Percentiles rank a stretch among this genome's conserved stretches.
Conservation (phyloP, 2,329 filamentous ascomycete genomes). For the Sporothrix pseudoabietina region DNA sequence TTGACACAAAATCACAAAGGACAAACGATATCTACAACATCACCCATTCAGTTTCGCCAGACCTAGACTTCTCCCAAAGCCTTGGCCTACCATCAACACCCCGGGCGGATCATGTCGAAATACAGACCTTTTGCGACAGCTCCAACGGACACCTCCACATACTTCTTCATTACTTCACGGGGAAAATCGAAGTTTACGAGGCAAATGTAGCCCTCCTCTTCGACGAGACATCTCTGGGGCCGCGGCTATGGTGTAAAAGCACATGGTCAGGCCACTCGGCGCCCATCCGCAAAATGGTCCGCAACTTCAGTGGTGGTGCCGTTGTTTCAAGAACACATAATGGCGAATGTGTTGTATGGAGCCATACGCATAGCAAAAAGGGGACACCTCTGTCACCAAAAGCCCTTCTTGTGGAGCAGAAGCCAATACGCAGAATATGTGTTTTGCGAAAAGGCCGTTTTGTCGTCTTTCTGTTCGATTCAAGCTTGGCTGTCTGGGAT, state of each 20-base stretch:
- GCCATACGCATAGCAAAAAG: slow-evolving; percentile 58
- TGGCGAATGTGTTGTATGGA: slow-evolving; percentile 83
- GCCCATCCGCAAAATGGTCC: slow-evolving; percentile 80
- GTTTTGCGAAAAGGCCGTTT: slow-evolving; percentile 76
- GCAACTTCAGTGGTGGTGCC: slow-evolving; percentile 78
- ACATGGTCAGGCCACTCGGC: slow-evolving; percentile 84
- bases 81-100: slow-evolving; percentile 32
- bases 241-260: slow-evolving; percentile 62
- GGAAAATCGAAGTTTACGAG: slow-evolving; percentile 79
- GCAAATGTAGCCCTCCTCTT: slow-evolving; percentile 78
- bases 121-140: slow-evolving; percentile 71
- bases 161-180: slow-evolving; percentile 82
- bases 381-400: slow-evolving; percentile 50
- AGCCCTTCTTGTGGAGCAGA: slow-evolving; percentile 66
- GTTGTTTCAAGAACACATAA: slow-evolving; percentile 78
- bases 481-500: slow-evolving; percentile 77
- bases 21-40: slow-evolving; percentile 79
- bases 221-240: slow-evolving; percentile 65
- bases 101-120: slow-evolving; percentile 59
- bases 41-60: slow-evolving; percentile 67
- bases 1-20: slow-evolving; percentile 69
- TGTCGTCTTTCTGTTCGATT: slow-evolving; percentile 75
- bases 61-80: slow-evolving; percentile 50
- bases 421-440: slow-evolving; percentile 78
- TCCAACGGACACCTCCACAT: slow-evolving; percentile 68